Base-by-base conservation (phyloP, 768 basidiomycete genomes). In the Hemileccinum rubropunctum region DNA sequence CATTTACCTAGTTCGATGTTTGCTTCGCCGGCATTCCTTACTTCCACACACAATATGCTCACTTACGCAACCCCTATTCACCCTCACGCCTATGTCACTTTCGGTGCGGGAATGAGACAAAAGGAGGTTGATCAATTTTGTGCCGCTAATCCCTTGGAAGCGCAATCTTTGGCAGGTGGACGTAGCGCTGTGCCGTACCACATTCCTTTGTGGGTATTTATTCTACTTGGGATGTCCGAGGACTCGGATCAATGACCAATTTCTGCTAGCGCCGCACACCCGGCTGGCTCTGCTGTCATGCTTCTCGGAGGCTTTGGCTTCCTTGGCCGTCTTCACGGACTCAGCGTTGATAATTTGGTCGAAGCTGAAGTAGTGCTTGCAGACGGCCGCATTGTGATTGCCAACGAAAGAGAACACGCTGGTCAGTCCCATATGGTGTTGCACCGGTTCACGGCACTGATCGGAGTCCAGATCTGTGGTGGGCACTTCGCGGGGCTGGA, bases 291-390 rank as follows among this genome's bases (percentile, higher is more conserved):
- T 46, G 83, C 84, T 10, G 80, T 87, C 50, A 87, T 91, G 87
- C 70, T 91, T 51, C 76, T 89, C 3, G 92, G 89, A 15, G 94
- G 94, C 1, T 95, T 95, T 60, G 94, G 94, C 1, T 85, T 95
- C 71, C 73, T 94, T 38, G 84, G 89, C 45, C 79, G 94, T 45
- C 69, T 92, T 58, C 80, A 86, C 54, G 94, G 94, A 6, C 73
- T 97, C 47, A 93, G 90, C 51, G 80, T 93, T 62, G 94, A 98
- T 65, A 91, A 88, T 62, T 71, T 95, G 21, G 87, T 95, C 6
- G 93, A 97, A 61, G 87, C 88, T 0, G 94, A 98, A 68, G 84
- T 94, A 70, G 94, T 97, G 2, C 76, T 94, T 15, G 88, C 92
- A 4, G 91, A 95, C 67, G 94, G 94, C 5, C 73, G 82, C n/a